A percentile compares a stretch with the other conserved stretches of the same genome.
Conservation (phyloP, 805 yeast genomes). For the Barnettozyma pratensis region DNA sequence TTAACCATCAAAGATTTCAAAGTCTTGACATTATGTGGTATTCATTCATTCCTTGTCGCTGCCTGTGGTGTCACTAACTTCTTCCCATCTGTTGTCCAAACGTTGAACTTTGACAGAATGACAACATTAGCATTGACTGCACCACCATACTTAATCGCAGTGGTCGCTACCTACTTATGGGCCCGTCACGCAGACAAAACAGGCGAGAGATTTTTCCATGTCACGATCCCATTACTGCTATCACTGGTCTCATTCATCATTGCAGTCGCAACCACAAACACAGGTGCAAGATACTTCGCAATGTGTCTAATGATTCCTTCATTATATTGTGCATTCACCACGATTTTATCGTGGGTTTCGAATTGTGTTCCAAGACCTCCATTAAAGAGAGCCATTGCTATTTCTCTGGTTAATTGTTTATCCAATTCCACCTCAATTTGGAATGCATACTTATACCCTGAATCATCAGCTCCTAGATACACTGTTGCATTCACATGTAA, state of each 20-base stretch:
- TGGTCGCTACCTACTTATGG: constrained; percentile 44
- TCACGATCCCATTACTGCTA: constrained; percentile 35
- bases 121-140: constrained; percentile 53
- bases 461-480: constrained; percentile 40
- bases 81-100: constrained; percentile 56
- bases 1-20: constrained; percentile 37
- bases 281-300: constrained; percentile 54
- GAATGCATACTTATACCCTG: constrained; percentile 48
- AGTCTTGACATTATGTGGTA: constrained; percentile 43
- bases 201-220: constrained; percentile 51
- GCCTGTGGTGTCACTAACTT: constrained; percentile 59
- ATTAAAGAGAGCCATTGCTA: constrained; percentile 51
- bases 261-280: constrained; percentile 43
- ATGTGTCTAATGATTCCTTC: constrained; percentile 58
- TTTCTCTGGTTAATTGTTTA: constrained; percentile 52
- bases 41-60: constrained; percentile 41
- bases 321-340: constrained; percentile 48
- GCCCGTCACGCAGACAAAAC: constrained; percentile 52
- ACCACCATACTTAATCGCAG: constrained; percentile 53
- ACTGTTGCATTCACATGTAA: constrained; percentile 43
- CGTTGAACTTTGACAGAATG: constrained; percentile 45
- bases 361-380: constrained; percentile 55
- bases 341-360: constrained; percentile 50
- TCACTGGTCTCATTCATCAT: constrained; percentile 43
- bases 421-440: constrained; percentile 54